Percentiles rank a stretch among this genome's conserved stretches.
Conservation (phyloP, 2,329 filamentous ascomycete genomes). For the Juglanconis juglandina region DNA sequence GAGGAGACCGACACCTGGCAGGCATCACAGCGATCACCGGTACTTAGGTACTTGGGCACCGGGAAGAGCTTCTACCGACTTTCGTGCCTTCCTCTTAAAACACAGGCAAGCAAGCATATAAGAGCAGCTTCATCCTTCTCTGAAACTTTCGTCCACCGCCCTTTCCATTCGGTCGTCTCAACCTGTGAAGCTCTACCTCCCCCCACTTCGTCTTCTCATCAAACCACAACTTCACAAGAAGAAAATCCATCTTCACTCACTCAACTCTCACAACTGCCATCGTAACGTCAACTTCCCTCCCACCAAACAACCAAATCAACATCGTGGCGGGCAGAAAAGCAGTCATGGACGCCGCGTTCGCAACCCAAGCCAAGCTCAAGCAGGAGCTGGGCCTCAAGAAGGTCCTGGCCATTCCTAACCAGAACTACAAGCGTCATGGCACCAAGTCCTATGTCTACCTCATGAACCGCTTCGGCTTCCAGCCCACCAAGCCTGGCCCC, state of each 20-base stretch:
- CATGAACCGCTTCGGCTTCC: conserved; percentile 60
- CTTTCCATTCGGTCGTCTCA: background rate
- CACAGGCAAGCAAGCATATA: conserved; percentile 7
- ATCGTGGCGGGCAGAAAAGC: conserved; percentile 9
- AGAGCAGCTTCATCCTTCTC: conserved; percentile 1
- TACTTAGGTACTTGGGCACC: background rate
- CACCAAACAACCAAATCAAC: background rate
- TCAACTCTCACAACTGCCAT: background rate
- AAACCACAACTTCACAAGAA: background rate
- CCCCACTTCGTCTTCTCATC: background rate
- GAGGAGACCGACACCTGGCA: background rate
- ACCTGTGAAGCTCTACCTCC: background rate
- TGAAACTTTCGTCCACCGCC: background rate
- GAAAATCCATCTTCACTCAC: background rate
- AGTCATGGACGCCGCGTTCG: conserved; percentile 34
- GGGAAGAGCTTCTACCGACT: background rate
- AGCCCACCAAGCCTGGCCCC: conserved; percentile 60
- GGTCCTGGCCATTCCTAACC: conserved; percentile 52
- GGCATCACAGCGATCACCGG: background rate
- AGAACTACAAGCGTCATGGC: conserved; percentile 56
- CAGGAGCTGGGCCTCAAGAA: conserved; percentile 38
- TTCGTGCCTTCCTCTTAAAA: background rate
- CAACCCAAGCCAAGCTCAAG: conserved; percentile 33
- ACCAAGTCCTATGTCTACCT: conserved; percentile 61
- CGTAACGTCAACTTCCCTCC: background rate